A percentile compares a stretch with the other conserved stretches of the same genome.
Evolutionary conservation across 2,329 filamentous ascomycete species (phyloP).

Genomic region (Tolypocladium capitatum): DNA sequence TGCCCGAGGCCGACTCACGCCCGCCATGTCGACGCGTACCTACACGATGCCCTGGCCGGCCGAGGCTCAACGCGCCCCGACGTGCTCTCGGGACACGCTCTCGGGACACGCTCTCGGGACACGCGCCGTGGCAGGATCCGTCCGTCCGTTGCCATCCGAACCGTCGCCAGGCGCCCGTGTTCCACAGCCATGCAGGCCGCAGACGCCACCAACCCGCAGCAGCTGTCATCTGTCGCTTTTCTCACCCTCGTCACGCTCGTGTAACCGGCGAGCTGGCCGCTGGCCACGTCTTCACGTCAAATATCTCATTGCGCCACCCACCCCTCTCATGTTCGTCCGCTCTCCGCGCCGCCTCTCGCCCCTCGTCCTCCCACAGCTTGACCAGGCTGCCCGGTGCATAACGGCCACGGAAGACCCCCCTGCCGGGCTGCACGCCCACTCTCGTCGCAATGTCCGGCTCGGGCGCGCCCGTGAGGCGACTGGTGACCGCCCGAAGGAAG

Average conservation of each 20-base stretch:
- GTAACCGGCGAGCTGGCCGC: slow-evolving; percentile 1
- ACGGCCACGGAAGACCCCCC: slow-evolving; percentile 61
- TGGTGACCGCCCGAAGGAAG: slow-evolving; percentile 71
- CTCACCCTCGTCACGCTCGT: neutral
- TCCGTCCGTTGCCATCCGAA: neutral
- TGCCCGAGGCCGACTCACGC: neutral
- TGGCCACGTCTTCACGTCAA: slow-evolving; percentile 37
- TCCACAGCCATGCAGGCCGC: neutral
- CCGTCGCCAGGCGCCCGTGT: too few relatives aligned
- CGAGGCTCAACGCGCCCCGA: too few relatives aligned
- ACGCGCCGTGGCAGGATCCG: neutral
- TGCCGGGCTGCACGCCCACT: slow-evolving; percentile 50
- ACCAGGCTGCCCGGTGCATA: slow-evolving; percentile 85
- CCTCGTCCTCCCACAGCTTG: slow-evolving; percentile 81
- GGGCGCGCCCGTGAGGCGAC: slow-evolving; percentile 56
- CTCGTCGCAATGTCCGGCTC: slow-evolving; percentile 66
- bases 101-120: too few relatives aligned
- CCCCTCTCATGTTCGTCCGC: slow-evolving; percentile 59
- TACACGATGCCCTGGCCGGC: too few relatives aligned
- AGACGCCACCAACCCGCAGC: neutral
- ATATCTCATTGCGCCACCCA: slow-evolving; percentile 81
- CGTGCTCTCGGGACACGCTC: too few relatives aligned
- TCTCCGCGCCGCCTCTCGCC: slow-evolving; percentile 51
- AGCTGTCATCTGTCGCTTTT: neutral
- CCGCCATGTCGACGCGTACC: neutral